Evolutionary conservation across 2,329 filamentous ascomycete species (phyloP).

Genomic region (Colletotrichum magnum): DNA sequence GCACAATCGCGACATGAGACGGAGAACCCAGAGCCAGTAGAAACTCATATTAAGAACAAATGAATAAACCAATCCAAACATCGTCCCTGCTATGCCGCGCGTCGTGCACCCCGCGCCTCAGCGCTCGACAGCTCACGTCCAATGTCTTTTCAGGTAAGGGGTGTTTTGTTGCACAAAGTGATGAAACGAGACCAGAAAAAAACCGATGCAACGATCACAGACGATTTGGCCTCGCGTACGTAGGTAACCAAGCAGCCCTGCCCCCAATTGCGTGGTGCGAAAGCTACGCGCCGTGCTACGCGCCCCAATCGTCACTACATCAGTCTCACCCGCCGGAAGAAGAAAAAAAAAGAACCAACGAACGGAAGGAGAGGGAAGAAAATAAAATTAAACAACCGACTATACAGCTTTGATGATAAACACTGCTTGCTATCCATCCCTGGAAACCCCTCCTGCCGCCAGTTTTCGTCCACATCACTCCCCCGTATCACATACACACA

Average conservation of each 20-base stretch:
- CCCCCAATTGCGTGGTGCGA: neutral
- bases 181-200: neutral
- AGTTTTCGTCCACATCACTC: slow-evolving; percentile 28
- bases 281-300: slow-evolving; percentile 5
- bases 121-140: neutral
- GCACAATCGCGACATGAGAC: too few relatives aligned
- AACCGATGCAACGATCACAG: neutral
- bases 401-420: slow-evolving; percentile 37
- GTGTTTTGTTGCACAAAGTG: neutral
- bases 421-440: slow-evolving; percentile 41
- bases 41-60: too few relatives aligned
- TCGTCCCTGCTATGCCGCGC: too few relatives aligned
- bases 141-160: neutral
- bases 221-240: too few relatives aligned
- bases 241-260: neutral
- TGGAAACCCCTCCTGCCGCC: slow-evolving; percentile 8
- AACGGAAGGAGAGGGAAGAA: neutral
- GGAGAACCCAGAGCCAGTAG: too few relatives aligned
- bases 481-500: neutral
- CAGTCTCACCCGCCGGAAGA: neutral
- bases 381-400: slow-evolving; percentile 27
- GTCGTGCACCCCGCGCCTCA: too few relatives aligned
- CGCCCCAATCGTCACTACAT: slow-evolving; percentile 1
- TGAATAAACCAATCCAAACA: too few relatives aligned
- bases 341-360: neutral